phyloP scores from a whole-genome alignment of 441 rosid species.

The Pelargonium citronellum region DNA sequence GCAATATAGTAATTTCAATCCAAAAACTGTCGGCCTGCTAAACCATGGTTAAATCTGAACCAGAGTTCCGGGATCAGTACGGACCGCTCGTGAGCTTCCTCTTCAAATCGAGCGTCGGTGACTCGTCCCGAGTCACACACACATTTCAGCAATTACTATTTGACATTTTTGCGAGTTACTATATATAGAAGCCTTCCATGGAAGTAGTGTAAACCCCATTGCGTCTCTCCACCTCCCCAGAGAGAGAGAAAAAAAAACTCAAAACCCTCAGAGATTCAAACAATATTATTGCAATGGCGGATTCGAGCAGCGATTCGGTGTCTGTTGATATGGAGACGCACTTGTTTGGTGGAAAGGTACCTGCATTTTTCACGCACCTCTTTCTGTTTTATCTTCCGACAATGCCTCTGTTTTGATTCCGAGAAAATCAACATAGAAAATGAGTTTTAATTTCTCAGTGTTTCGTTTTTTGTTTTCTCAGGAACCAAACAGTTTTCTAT shows the following conservation, averaged over 20 bases:
- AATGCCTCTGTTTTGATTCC: not conserved
- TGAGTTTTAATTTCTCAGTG: not conserved
- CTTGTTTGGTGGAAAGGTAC: constrained; percentile 27
- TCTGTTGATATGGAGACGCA: constrained; percentile 25
- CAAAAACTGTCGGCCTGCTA: not conserved
- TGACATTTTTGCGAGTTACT: not conserved
- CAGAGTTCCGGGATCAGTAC: not conserved
- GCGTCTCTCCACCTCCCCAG: not conserved
- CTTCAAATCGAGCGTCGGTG: constrained; percentile 8
- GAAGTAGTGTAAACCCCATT: not conserved
- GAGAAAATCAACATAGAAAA: not conserved
- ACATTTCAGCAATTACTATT: not conserved
- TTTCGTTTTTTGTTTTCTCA: not conserved
- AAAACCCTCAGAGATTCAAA: not conserved
- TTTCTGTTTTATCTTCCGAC: too few species aligned
- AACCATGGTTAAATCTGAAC: constrained; percentile 4
- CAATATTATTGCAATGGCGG: constrained; percentile 14
- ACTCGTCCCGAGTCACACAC: constrained; percentile 9
- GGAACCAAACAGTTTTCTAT: not conserved
- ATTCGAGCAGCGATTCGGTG: constrained; percentile 29
- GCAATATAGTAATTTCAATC: not conserved
- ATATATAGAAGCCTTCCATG: constrained; percentile 2
- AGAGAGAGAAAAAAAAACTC: not conserved
- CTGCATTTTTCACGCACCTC: constrained; percentile 10
- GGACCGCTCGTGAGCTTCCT: constrained; percentile 3